These are phyloP conservation scores for Hippophae rhamnoides DNA, from an alignment of 306 rosid species.

Conservation along the genomic window DNA sequence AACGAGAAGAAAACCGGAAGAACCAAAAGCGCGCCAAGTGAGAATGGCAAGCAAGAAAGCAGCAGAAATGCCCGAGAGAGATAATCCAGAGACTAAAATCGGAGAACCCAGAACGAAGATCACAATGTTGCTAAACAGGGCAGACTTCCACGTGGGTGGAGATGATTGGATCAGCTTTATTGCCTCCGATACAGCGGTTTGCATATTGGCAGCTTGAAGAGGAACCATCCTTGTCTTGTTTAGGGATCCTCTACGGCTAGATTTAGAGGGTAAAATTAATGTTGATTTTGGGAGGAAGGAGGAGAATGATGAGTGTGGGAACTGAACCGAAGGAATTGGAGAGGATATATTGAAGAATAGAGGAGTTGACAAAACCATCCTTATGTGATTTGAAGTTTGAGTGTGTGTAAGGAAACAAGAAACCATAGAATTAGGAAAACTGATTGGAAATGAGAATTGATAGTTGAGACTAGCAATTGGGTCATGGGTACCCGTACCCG, in stretches of 20 bases:
- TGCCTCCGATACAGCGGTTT: constrained; percentile 38
- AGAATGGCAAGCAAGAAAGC: constrained; percentile 89
- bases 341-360: constrained; percentile 17
- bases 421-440: no score
- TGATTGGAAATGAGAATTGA: no score
- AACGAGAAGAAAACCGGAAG: constrained; percentile 78
- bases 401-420: no score
- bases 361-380: constrained; percentile 17
- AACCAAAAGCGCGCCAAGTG: constrained; percentile 97
- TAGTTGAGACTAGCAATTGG: no score
- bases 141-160: constrained; percentile 76
- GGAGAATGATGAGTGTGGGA: constrained; percentile 16
- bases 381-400: no score
- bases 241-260: constrained; percentile 4
- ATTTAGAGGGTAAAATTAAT: constrained; percentile 13
- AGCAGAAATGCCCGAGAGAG: constrained; percentile 67
- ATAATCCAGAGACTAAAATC: constrained; percentile 62
- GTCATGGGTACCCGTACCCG: no score
- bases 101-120: constrained; percentile 74
- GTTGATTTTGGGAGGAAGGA: constrained; percentile 7
- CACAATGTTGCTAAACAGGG: constrained; percentile 50
- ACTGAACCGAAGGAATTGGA: constrained; percentile 16
- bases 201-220: constrained; percentile 30
- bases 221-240: constrained; percentile 19
- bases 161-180: constrained; percentile 55